Evolutionary conservation across 1,139 yeast species (phyloP).

Genomic region (Pneumocystis carinii): DNA sequence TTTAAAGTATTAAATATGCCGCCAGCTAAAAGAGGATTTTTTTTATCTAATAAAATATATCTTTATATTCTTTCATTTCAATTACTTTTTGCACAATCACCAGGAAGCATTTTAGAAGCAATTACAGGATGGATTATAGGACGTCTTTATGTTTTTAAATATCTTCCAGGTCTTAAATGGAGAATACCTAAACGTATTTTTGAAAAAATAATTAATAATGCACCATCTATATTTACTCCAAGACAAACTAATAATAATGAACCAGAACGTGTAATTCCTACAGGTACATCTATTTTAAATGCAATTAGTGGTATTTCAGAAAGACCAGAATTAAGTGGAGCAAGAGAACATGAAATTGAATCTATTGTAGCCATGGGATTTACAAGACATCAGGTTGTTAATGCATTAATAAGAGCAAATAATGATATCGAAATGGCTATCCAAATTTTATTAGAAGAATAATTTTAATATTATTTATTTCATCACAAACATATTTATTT

Average conservation of each 20-base stretch:
- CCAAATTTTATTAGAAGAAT: not conserved
- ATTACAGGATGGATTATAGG: conserved; percentile 49
- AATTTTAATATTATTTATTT: not conserved
- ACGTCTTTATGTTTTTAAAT: not conserved
- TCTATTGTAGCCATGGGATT: not conserved
- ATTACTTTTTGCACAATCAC: conserved; percentile 35
- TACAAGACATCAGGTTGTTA: not conserved
- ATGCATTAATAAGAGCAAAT: not conserved
- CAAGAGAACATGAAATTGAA: not conserved
- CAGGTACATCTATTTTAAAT: not conserved
- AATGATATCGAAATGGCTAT: not conserved
- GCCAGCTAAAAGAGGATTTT: not conserved
- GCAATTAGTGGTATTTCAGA: not conserved
- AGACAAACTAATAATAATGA: not conserved
- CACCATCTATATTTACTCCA: not conserved
- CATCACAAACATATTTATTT: not conserved
- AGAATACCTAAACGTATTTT: not conserved
- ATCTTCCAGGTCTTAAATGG: not conserved
- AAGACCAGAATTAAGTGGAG: not conserved
- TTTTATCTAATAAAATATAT: conserved; percentile 40
- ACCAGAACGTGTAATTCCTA: not conserved
- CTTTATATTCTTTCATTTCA: conserved; percentile 39
- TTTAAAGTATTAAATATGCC: conserved; percentile 12
- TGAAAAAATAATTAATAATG: not conserved
- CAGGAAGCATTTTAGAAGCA: conserved; percentile 37